Percentiles rank a stretch among this genome's conserved stretches.
These are phyloP conservation scores for Stachybotrys chartarum DNA, from an alignment of 2,329 filamentous ascomycete species.

Conservation along the genomic window DNA sequence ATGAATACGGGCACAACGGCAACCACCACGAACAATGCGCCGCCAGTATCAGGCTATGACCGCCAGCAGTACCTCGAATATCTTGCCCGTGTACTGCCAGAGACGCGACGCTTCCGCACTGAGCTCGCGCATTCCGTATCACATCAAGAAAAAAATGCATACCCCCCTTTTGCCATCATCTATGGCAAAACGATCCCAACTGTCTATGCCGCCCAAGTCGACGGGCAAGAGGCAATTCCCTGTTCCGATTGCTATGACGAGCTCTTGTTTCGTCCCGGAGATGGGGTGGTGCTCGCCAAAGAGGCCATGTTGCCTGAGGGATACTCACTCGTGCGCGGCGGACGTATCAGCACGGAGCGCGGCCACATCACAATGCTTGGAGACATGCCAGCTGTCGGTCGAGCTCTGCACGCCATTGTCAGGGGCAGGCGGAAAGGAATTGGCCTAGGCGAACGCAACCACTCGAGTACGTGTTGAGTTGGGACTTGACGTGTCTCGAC, in stretches of 20 bases:
- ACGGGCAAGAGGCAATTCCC: conserved; percentile 65
- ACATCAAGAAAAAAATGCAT: conserved; percentile 60
- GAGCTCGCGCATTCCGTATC: conserved; percentile 57
- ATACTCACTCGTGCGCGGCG: conserved; percentile 66
- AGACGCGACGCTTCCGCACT: conserved; percentile 67
- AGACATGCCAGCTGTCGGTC: conserved; percentile 74
- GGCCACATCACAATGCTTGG: conserved; percentile 85
- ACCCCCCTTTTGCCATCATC: conserved; percentile 75
- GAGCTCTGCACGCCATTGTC: conserved; percentile 61
- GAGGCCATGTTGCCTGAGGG: conserved; percentile 80
- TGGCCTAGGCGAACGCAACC: conserved; percentile 43
- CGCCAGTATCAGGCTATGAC: conserved; percentile 16
- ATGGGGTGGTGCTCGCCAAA: conserved; percentile 80
- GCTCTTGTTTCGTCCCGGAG: conserved; percentile 76
- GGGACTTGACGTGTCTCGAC: no score
- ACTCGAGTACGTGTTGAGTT: neutral
- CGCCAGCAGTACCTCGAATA: conserved; percentile 47
- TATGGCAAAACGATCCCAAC: conserved; percentile 86
- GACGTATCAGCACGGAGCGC: conserved; percentile 70
- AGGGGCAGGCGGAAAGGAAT: conserved; percentile 65
- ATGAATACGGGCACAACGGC: conserved; percentile 11
- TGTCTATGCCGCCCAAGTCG: conserved; percentile 72
- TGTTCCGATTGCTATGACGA: conserved; percentile 77
- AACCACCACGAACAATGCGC: conserved; percentile 9
- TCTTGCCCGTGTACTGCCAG: conserved; percentile 64